Conservation (phyloP, 345 rosid species). For the Acer negundo region DNA sequence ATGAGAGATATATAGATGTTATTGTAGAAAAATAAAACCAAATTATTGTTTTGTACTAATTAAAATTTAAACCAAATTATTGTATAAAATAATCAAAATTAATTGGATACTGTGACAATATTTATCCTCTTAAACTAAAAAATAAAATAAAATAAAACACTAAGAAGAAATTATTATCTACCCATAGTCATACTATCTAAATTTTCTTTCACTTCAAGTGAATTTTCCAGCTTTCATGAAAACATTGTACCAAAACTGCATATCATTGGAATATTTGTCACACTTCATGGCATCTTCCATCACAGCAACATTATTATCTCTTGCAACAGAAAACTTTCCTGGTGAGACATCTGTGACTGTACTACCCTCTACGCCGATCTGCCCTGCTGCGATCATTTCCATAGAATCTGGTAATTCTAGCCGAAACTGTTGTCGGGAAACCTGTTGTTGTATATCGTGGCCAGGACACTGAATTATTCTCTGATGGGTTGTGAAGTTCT, state of each 20-base stretch:
- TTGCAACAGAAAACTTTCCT: background rate
- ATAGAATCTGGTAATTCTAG: background rate
- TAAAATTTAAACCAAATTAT: background rate
- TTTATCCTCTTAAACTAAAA: background rate
- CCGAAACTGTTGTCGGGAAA: background rate
- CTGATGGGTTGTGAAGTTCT: constrained; percentile 1
- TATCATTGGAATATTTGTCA: background rate
- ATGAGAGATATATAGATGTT: too few relatives aligned
- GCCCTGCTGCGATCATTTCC: background rate
- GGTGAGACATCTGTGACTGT: background rate
- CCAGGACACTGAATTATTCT: background rate
- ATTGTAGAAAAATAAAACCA: too few relatives aligned
- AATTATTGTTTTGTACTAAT: too few relatives aligned
- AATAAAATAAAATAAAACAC: background rate
- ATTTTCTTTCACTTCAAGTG: constrained; percentile 9
- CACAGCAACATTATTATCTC: background rate
- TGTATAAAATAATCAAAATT: background rate
- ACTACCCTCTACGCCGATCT: background rate
- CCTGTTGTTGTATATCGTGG: background rate
- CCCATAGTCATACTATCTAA: background rate
- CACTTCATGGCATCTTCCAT: constrained; percentile 7
- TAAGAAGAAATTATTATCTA: background rate
- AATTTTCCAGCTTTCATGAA: constrained; percentile 22
- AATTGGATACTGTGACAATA: background rate
- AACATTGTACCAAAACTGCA: constrained; percentile 26